These are phyloP conservation scores for Plasmopara viticola DNA, from an alignment of 352 stramenopile genomes.

Conservation along the genomic window DNA sequence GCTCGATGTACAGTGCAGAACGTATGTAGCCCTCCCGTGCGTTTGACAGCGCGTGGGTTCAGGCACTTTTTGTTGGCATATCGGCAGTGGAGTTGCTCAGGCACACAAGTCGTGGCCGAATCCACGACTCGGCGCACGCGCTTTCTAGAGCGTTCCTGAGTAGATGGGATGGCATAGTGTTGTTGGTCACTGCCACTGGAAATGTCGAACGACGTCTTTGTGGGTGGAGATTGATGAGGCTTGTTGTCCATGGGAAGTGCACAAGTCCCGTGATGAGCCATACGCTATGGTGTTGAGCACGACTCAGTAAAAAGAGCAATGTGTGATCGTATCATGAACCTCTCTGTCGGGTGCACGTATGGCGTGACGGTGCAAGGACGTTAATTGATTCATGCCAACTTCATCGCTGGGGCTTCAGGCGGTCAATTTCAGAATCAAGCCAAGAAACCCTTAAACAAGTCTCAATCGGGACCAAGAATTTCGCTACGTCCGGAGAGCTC, in stretches of 20 bases:
- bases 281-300: constrained; percentile 19
- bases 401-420: constrained; percentile 4
- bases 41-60: constrained; percentile 43
- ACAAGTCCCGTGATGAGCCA: constrained; percentile 23
- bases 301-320: constrained; percentile 28
- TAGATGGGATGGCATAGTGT: background rate
- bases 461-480: too few relatives aligned
- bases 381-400: constrained; percentile 7
- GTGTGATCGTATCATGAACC: constrained; percentile 14
- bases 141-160: constrained; percentile 18
- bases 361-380: constrained; percentile 13
- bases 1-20: constrained; percentile 56
- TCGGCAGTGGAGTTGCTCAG: constrained; percentile 39
- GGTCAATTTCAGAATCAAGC: background rate
- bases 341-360: constrained; percentile 16
- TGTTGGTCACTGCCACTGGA: constrained; percentile 9
- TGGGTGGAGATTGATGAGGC: constrained; percentile 3
- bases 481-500: too few relatives aligned
- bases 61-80: constrained; percentile 65
- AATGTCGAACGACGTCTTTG: background rate
- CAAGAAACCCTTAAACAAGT: too few relatives aligned
- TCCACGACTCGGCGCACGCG: constrained; percentile 18
- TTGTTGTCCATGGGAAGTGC: constrained; percentile 34
- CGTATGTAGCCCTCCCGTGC: constrained; percentile 50
- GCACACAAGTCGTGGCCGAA: constrained; percentile 28